Evolutionary conservation across 768 basidiomycete species (phyloP).

Genomic region (Dacryopinax primogenitus): DNA sequence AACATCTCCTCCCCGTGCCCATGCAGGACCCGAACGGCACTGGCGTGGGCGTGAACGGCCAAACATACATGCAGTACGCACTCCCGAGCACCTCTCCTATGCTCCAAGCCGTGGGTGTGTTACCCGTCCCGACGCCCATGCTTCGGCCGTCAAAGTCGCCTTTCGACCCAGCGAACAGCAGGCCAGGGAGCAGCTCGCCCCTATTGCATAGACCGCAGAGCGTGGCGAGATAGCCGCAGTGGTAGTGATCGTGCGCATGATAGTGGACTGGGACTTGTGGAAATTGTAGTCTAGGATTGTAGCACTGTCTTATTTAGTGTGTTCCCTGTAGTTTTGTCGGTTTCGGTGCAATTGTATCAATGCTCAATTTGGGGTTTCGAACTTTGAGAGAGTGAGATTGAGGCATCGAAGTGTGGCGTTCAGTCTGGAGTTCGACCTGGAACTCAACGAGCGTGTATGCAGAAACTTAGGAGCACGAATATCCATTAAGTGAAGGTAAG

Average conservation of each 20-base stretch:
- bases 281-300: background rate
- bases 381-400: no score
- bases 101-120: background rate
- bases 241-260: background rate
- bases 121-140: background rate
- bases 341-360: background rate
- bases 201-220: background rate
- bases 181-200: background rate
- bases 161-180: slow-evolving; percentile 1
- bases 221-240: background rate
- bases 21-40: background rate
- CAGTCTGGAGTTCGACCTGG: no score
- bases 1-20: background rate
- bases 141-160: slow-evolving; percentile 1
- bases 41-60: background rate
- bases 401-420: no score
- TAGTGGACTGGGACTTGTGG: background rate
- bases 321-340: background rate
- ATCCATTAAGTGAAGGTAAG: no score
- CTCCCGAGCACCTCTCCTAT: background rate
- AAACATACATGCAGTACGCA: background rate
- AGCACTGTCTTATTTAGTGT: background rate
- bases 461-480: no score
- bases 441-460: no score
- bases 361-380: no score